Conservation (phyloP, 2,329 filamentous ascomycete species). For the Fusarium fujikuroi region DNA sequence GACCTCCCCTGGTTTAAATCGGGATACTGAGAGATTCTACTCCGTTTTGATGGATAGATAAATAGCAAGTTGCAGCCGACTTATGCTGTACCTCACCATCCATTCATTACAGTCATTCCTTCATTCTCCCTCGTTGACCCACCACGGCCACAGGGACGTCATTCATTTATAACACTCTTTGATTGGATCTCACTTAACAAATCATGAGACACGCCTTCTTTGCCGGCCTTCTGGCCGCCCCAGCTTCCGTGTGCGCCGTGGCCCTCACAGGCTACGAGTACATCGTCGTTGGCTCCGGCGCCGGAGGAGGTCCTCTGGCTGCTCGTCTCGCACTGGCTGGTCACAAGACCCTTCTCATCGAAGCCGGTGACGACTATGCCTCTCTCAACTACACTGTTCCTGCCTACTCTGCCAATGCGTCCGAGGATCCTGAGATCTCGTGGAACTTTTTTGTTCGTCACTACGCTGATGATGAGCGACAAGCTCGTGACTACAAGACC, state of each 20-base stretch:
- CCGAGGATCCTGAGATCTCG: constrained; percentile 64
- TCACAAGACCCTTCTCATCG: constrained; percentile 68
- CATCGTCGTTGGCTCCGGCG: constrained; percentile 70
- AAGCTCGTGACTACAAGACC: constrained; percentile 68
- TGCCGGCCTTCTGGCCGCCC: constrained; percentile 20
- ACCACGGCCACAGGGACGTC: background rate
- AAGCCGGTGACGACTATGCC: constrained; percentile 70
- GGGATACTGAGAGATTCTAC: background rate
- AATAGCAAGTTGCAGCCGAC: background rate
- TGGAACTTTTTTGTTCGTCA: constrained; percentile 75
- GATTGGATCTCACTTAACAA: background rate
- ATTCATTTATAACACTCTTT: background rate
- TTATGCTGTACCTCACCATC: background rate
- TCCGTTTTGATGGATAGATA: background rate
- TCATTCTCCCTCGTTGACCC: background rate
- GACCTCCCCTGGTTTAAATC: background rate
- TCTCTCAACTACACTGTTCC: constrained; percentile 63
- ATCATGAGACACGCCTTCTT: constrained; percentile 32
- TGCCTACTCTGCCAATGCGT: constrained; percentile 62
- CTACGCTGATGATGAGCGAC: constrained; percentile 63
- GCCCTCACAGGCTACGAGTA: constrained; percentile 58
- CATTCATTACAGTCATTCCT: constrained; percentile 1
- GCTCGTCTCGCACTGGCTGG: constrained; percentile 68
- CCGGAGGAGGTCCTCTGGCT: constrained; percentile 68
- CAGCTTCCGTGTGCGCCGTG: constrained; percentile 28